Conservation (phyloP, 805 yeast genomes). For the Spathaspora passalidarum region DNA sequence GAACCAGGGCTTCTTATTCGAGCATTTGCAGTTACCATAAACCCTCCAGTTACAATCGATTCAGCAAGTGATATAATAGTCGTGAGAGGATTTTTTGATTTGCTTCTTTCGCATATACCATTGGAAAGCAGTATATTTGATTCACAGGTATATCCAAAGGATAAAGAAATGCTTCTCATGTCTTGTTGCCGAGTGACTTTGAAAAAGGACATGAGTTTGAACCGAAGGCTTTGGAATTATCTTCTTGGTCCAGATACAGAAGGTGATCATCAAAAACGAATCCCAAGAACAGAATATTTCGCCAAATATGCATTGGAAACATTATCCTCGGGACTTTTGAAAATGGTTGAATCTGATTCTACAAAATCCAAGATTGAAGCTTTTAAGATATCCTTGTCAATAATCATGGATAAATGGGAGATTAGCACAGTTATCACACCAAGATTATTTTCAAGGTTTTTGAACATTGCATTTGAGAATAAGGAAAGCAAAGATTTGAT, state of each 20-base stretch:
- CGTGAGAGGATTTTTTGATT: constrained; percentile 84
- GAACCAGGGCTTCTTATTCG: constrained; percentile 77
- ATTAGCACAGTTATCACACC: constrained; percentile 78
- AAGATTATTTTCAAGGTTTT: constrained; percentile 59
- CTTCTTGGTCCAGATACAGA: constrained; percentile 71
- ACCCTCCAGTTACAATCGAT: constrained; percentile 29
- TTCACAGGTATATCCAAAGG: constrained; percentile 45
- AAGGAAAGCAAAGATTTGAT: constrained; percentile 42
- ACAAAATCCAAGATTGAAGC: constrained; percentile 44
- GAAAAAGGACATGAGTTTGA: constrained; percentile 88
- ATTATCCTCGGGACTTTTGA: constrained; percentile 52
- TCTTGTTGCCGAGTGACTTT: constrained; percentile 67
- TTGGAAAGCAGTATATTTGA: constrained; percentile 59
- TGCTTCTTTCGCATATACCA: constrained; percentile 65
- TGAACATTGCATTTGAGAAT: constrained; percentile 43
- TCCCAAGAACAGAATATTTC: constrained; percentile 50
- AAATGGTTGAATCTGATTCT: constrained; percentile 34
- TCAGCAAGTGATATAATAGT: constrained; percentile 57
- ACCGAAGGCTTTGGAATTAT: constrained; percentile 93
- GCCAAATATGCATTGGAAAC: constrained; percentile 49
- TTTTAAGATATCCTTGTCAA: constrained; percentile 57
- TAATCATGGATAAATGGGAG: constrained; percentile 94
- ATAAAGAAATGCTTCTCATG: constrained; percentile 56
- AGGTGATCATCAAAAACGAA: background rate
- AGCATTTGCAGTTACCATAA: constrained; percentile 68